These are phyloP conservation scores for Aspergillus nidulans DNA, from an alignment of 495 filamentous ascomycete species.

Conservation along the genomic window DNA sequence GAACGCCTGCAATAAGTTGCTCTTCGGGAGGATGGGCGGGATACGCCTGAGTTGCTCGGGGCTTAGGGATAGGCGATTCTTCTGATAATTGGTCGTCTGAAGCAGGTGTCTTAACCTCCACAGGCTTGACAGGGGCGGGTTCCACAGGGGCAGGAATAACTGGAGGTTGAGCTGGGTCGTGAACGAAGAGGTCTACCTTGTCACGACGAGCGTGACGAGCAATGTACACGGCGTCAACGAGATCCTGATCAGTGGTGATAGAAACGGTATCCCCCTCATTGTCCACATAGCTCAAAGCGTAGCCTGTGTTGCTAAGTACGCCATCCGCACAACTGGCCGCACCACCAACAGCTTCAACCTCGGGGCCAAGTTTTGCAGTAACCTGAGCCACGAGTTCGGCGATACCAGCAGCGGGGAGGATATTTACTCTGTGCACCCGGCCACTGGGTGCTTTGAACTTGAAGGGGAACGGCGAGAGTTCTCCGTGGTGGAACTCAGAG, in stretches of 20 bases:
- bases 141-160: constrained; percentile 60
- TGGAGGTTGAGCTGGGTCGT: constrained; percentile 83
- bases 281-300: constrained; percentile 92
- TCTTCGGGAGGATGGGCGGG: constrained; percentile 54
- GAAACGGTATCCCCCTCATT: constrained; percentile 97
- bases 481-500: constrained; percentile 52
- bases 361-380: constrained; percentile 78
- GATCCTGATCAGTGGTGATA: constrained; percentile 91
- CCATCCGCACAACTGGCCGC: constrained; percentile 69
- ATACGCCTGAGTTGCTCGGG: constrained; percentile 25
- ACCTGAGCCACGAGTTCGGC: constrained; percentile 76
- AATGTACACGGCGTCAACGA: constrained; percentile 83
- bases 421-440: constrained; percentile 87
- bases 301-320: constrained; percentile 72
- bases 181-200: constrained; percentile 96
- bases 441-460: constrained; percentile 99
- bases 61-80: constrained; percentile 48
- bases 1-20: constrained; percentile 83
- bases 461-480: constrained; percentile 85
- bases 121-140: constrained; percentile 59
- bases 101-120: constrained; percentile 55
- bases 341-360: constrained; percentile 83
- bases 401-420: constrained; percentile 74
- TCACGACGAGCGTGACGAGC: constrained; percentile 71
- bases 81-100: constrained; percentile 36